Base-by-base conservation (phyloP, 805 yeast species). In the Lachancea mirantina region DNA sequence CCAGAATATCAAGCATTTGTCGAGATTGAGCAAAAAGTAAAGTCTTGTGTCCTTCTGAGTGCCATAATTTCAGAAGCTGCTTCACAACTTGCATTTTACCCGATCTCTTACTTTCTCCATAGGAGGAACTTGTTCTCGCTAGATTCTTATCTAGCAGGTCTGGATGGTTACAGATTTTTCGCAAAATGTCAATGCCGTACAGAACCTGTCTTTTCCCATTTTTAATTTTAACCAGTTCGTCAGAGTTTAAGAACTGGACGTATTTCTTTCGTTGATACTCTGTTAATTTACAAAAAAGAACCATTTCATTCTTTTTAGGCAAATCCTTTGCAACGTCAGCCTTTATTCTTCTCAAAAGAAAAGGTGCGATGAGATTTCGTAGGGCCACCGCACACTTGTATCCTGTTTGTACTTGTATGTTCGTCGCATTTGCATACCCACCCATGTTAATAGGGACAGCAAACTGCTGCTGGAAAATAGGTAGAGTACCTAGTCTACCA, bases 391-490 rank as follows among this genome's bases (percentile, higher is more conserved):
- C 98, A 62, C 97, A 92, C 53, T 85, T 85, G 52, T 84, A 88
- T 2, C 96, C 96, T 1, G 96, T 79, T 52, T 89, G 96, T 0
- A 92, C 97, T 53, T 92, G 96, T 3, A 92, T 74, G 53, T 92
- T 92, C 1, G 94, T 77, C 0, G 98, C 97, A 62, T 89, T 92
- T 1, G 98, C 95, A 59, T 92, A 92, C 0, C 98, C 98, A n/a
- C 98, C 98, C 53, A 84, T 70, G 50, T 87, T 89, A 27, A 92
- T 92, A 0, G 98, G 98, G 5, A 78, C 67, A 2, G 95, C 81
- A 55, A 92, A 92, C 54, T 92, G 96, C 33, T 73, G 81, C 57
- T 88, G 94, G 48, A 92, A 92, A 0, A 92, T 89, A 0, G 98
- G 98, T 15, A 92, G 62, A 0, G 98, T 92, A 0, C 98, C 98